phyloP scores from a whole-genome alignment of 2,329 filamentous ascomycete species.

The Metarhizium robertsii region DNA sequence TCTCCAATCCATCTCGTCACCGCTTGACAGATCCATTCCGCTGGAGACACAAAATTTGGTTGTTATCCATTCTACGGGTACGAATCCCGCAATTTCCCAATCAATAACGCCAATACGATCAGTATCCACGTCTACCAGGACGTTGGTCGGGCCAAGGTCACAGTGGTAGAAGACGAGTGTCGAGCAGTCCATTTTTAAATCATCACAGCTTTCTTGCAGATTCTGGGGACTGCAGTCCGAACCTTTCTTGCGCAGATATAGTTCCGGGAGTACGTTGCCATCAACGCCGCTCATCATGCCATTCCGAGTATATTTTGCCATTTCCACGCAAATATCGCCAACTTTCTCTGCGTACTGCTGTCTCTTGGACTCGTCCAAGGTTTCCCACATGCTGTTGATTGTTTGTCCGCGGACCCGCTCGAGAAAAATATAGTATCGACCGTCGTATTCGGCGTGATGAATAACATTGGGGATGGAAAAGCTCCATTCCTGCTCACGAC shows the following conservation, averaged over 20 bases:
- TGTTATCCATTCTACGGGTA: conserved; percentile 6
- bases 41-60: neutral
- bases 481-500: neutral
- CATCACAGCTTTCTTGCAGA: too few species aligned
- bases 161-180: conserved; percentile 12
- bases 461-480: conserved; percentile 11
- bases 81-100: conserved; percentile 12
- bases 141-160: conserved; percentile 9
- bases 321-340: too few species aligned
- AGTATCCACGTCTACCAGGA: conserved; percentile 7
- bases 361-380: too few species aligned
- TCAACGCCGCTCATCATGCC: too few species aligned
- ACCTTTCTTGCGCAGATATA: too few species aligned
- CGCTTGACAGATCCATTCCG: neutral
- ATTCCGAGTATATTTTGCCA: too few species aligned
- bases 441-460: conserved; percentile 13
- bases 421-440: conserved; percentile 14
- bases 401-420: conserved; percentile 16
- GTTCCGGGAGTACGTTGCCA: too few species aligned
- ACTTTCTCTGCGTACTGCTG: too few species aligned
- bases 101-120: conserved; percentile 10
- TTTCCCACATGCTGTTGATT: conserved; percentile 9
- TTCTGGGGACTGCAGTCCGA: too few species aligned
- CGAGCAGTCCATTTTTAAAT: conserved; percentile 9
- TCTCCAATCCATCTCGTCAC: neutral